Evolutionary conservation across 2,329 filamentous ascomycete genomes (phyloP).

Genomic region (Fusarium pininemorale): DNA sequence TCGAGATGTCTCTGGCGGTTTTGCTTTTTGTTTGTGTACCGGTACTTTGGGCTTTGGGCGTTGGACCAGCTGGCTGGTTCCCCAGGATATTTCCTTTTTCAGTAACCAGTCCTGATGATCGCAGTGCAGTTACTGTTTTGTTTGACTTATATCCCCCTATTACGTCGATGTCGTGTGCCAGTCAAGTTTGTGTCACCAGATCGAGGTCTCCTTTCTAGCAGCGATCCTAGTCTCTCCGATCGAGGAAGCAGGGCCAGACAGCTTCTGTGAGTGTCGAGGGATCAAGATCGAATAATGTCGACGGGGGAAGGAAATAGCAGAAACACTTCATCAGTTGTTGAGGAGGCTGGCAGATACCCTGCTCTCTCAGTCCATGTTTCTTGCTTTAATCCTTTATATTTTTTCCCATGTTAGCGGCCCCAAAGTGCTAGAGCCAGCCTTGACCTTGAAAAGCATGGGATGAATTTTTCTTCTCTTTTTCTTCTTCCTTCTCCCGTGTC

Average conservation of each 20-base stretch:
- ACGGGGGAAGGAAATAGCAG: background rate
- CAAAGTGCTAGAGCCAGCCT: constrained; percentile 6
- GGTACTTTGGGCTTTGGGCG: constrained; percentile 6
- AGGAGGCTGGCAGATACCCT: constrained; percentile 4
- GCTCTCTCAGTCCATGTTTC: background rate
- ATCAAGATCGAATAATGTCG: background rate
- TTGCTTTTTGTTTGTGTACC: constrained; percentile 20
- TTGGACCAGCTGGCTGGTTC: constrained; percentile 5
- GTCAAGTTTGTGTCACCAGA: constrained; percentile 1
- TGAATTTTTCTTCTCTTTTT: constrained; percentile 10
- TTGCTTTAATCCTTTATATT: background rate
- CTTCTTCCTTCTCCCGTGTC: constrained; percentile 24
- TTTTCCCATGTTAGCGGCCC: background rate
- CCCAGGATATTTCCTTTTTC: constrained; percentile 15
- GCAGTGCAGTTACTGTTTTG: background rate
- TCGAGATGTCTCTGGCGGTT: constrained; percentile 21
- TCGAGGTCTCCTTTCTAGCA: background rate
- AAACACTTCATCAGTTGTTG: background rate
- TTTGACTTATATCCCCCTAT: background rate
- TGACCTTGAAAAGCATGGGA: constrained; percentile 13
- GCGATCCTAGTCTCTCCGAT: background rate
- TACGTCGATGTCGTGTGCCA: constrained; percentile 17
- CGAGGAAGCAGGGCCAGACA: background rate
- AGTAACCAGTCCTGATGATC: constrained; percentile 3
- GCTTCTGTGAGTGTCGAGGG: background rate